Evolutionary conservation across 2,329 filamentous ascomycete genomes (phyloP).

Genomic region (Alternaria sp.): DNA sequence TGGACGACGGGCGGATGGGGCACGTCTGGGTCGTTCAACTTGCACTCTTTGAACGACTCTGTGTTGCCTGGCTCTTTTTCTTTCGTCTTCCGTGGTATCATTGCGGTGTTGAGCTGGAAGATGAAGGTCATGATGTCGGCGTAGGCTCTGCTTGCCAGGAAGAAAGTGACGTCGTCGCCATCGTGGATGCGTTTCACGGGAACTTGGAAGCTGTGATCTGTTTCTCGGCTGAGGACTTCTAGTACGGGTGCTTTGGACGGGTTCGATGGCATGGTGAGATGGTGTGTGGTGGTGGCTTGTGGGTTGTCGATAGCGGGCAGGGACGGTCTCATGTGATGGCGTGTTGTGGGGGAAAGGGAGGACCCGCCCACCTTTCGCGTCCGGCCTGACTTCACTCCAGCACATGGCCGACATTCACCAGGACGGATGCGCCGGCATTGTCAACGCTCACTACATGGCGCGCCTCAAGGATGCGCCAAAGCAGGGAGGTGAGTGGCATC

Average conservation of each 20-base stretch:
- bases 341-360: conserved; percentile 16
- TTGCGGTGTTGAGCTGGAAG: conserved; percentile 85
- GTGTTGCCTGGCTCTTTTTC: conserved; percentile 47
- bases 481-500: conserved; percentile 10
- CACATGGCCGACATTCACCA: conserved; percentile 12
- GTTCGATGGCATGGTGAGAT: conserved; percentile 37
- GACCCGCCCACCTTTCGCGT: conserved; percentile 17
- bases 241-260: conserved; percentile 32
- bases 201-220: conserved; percentile 62
- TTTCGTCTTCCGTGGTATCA: conserved; percentile 72
- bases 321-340: conserved; percentile 32
- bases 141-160: conserved; percentile 83
- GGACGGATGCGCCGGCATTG: background rate
- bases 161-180: conserved; percentile 79
- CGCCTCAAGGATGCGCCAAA: conserved; percentile 18
- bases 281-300: conserved; percentile 11
- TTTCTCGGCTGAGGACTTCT: conserved; percentile 29
- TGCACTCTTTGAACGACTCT: conserved; percentile 62
- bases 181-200: conserved; percentile 87
- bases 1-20: conserved; percentile 66
- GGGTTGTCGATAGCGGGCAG: conserved; percentile 6
- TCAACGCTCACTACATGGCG: conserved; percentile 17
- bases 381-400: conserved; percentile 10
- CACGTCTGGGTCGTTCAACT: conserved; percentile 54
- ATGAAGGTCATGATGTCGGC: conserved; percentile 86